Base-by-base conservation (phyloP, 2,329 filamentous ascomycete species). In the Penicillium sp. region DNA sequence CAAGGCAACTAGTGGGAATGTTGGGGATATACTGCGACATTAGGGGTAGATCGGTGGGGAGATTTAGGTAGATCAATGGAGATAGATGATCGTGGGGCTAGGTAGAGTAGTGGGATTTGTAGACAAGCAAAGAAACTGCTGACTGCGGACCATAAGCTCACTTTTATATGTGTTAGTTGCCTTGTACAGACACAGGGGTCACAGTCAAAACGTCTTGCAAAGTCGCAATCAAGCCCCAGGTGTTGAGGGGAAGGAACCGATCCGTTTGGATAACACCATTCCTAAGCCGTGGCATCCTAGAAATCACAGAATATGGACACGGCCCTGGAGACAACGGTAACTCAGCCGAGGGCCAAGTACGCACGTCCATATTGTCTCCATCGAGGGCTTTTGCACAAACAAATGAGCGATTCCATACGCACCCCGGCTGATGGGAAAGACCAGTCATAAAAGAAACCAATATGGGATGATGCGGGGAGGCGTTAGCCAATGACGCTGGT, bases 11-110 rank as follows among this genome's bases (percentile, higher is more conserved):
- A 15, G 57, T 48, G 13, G 62, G 54, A 45, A 63, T 53, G 27
- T 48, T 61, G 49, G 63, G 62, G 45, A 61, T 48, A 39, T 61
- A 65, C 50, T 64, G 63, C 49, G 62, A 59, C 62, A 65, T 64
- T 53, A 38, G 48, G 53, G 41, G 55, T 39, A 49, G 55, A 46
- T 52, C 27, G 31, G 41, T 31, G 41, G 31, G 40, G 40, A 27
- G 36, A 56, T 34, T 41, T 29, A 41, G 25, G 51, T 27, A 25
- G 49, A 29, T 27, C 49, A 43, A 33, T 36, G 16, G 34, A 43
- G 48, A 46, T 29, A 33, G 15, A 34, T 15, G 44, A 58, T 53
- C 48, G 33, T 54, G 43, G 36, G 36, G 23, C 41, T 10, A 44
- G 38, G 31, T 13, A 31, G 31, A 44, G 51, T 34, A 38, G 19